These are phyloP conservation scores for Leccinum imitatum DNA, from an alignment of 768 basidiomycete genomes.

Conservation along the genomic window DNA sequence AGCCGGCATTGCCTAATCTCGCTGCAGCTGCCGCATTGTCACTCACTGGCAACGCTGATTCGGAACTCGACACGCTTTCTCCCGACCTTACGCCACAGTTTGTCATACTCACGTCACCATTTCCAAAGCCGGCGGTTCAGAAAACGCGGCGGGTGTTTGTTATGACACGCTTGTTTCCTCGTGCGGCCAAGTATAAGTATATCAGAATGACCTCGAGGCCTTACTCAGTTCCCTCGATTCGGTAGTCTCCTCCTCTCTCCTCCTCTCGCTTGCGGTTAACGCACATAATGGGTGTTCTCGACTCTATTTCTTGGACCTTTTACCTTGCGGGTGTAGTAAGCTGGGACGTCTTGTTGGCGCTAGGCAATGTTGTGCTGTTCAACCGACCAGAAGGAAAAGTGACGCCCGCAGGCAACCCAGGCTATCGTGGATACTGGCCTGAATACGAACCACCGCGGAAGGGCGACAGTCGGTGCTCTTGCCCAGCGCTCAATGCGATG, in stretches of 20 bases:
- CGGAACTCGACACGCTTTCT: background rate
- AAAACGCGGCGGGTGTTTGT: background rate
- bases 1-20: background rate
- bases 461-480: conserved; percentile 69
- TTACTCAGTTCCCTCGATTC: background rate
- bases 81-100: background rate
- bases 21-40: too few relatives aligned
- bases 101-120: background rate
- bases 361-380: conserved; percentile 20
- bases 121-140: background rate
- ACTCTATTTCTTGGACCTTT: conserved; percentile 7
- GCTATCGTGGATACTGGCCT: conserved; percentile 69
- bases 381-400: conserved; percentile 47
- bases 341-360: conserved; percentile 23
- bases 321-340: conserved; percentile 10
- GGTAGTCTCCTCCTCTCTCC: conserved; percentile 26
- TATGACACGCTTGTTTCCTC: background rate
- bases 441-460: conserved; percentile 56
- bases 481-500: conserved; percentile 77
- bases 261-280: background rate
- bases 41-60: background rate
- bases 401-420: conserved; percentile 53
- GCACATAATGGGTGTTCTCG: conserved; percentile 16
- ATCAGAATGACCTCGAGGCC: background rate
- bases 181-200: background rate